Conservation (phyloP, 2,329 filamentous ascomycete genomes). For the Fulvia fulva region DNA sequence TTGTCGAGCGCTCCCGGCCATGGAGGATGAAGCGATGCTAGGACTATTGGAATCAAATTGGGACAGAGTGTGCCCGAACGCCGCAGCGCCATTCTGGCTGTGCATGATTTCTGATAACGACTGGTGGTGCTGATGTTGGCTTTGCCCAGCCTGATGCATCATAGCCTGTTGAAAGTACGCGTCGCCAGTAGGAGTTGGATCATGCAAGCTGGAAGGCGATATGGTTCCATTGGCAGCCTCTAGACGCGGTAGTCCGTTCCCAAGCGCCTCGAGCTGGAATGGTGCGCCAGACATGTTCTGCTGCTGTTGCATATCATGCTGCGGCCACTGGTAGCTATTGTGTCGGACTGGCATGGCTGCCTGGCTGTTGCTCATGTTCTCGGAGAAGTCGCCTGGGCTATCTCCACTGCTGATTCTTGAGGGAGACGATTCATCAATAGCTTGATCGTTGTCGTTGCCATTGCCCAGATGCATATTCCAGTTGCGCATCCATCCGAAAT, state of each 20-base stretch:
- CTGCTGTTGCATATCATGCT: constrained; percentile 64
- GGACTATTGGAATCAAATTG: constrained; percentile 66
- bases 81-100: constrained; percentile 48
- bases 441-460: constrained; percentile 64
- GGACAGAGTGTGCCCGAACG: constrained; percentile 57
- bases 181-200: constrained; percentile 65
- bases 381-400: constrained; percentile 86
- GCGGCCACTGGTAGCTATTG: constrained; percentile 54
- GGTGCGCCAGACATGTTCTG: constrained; percentile 57
- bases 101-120: constrained; percentile 20
- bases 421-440: constrained; percentile 87
- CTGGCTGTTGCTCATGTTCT: constrained; percentile 80
- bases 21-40: constrained; percentile 61
- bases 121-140: constrained; percentile 17
- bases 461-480: constrained; percentile 70
- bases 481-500: constrained; percentile 81
- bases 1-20: constrained; percentile 62
- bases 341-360: constrained; percentile 24
- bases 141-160: constrained; percentile 44
- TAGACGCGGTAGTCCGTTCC: constrained; percentile 70
- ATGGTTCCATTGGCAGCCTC: constrained; percentile 67
- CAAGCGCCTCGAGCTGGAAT: constrained; percentile 71
- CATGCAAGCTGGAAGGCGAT: constrained; percentile 70
- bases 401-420: constrained; percentile 95
- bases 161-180: constrained; percentile 71